Percentiles rank a stretch among this genome's conserved stretches.
These are phyloP conservation scores for Zea luxurians DNA, from an alignment of 176 grass and related monocot genomes.

Conservation along the genomic window DNA sequence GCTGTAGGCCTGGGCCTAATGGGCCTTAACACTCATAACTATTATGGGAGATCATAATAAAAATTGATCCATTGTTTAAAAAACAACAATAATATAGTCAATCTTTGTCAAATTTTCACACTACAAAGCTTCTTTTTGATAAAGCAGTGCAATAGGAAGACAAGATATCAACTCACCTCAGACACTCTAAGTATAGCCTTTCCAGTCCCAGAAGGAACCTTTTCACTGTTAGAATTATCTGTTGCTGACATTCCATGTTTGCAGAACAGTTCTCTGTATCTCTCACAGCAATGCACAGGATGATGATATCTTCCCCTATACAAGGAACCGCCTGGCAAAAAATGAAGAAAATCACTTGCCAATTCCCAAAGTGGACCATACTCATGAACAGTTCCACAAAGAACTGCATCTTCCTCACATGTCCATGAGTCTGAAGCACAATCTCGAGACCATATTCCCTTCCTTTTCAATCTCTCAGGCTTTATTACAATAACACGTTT, in stretches of 20 bases:
- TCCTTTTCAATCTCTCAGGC: conserved; percentile 91
- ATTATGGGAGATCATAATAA: conserved; percentile 16
- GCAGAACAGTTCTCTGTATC: conserved; percentile 93
- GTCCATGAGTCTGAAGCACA: conserved; percentile 74
- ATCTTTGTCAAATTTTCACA: not conserved
- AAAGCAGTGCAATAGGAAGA: conserved; percentile 13
- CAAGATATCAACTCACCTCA: conserved; percentile 62
- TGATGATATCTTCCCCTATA: conserved; percentile 81
- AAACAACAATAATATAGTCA: not conserved
- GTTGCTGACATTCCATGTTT: conserved; percentile 73
- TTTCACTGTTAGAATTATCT: conserved; percentile 76
- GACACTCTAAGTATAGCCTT: conserved; percentile 88
- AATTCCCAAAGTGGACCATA: conserved; percentile 82
- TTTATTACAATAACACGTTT: conserved; percentile 90
- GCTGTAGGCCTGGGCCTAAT: no score
- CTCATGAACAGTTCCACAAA: conserved; percentile 81
- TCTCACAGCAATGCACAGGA: conserved; percentile 94
- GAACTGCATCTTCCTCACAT: conserved; percentile 77
- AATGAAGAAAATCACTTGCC: conserved; percentile 75
- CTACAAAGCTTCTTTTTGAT: conserved; percentile 1
- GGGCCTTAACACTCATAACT: no score
- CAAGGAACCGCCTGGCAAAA: conserved; percentile 51
- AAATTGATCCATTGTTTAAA: not conserved
- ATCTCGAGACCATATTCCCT: conserved; percentile 72
- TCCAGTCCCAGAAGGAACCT: conserved; percentile 70